Conservation (phyloP, 345 rosid genomes). For the Abelmoschus esculentus region DNA sequence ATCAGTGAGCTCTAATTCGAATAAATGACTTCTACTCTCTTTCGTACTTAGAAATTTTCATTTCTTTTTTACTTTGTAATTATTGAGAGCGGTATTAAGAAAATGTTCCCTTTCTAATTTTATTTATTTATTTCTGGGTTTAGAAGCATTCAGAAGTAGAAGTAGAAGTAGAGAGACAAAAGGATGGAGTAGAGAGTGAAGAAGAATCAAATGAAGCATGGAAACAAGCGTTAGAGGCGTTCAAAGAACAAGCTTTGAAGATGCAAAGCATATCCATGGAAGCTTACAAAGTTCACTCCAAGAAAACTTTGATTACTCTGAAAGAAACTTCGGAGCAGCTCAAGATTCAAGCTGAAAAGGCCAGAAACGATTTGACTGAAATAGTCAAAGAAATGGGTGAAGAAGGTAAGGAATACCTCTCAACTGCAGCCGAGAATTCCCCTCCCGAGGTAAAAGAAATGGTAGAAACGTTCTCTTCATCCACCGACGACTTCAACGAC, state of each 20-base stretch:
- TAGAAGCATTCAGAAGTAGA: slow-evolving; percentile 54
- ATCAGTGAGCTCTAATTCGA: slow-evolving; percentile 30
- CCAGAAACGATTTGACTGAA: slow-evolving; percentile 48
- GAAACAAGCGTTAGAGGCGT: slow-evolving; percentile 62
- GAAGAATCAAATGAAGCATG: slow-evolving; percentile 79
- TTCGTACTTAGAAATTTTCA: too few relatives aligned
- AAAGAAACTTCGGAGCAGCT: slow-evolving; percentile 65
- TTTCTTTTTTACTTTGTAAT: neutral
- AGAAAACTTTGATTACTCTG: slow-evolving; percentile 48
- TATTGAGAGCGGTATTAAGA: neutral
- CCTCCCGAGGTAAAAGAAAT: slow-evolving; percentile 86
- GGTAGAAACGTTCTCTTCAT: slow-evolving; percentile 49
- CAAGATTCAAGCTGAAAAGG: slow-evolving; percentile 73
- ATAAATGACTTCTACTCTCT: neutral
- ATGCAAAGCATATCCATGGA: slow-evolving; percentile 69
- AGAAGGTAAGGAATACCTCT: slow-evolving; percentile 60
- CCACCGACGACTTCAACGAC: slow-evolving; percentile 54
- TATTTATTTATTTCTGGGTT: neutral
- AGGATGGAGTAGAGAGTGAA: slow-evolving; percentile 25
- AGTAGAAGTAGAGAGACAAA: slow-evolving; percentile 56
- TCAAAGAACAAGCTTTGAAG: slow-evolving; percentile 74
- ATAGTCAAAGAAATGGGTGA: slow-evolving; percentile 61
- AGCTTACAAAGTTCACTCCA: slow-evolving; percentile 60
- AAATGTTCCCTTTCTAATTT: neutral
- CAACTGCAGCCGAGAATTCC: slow-evolving; percentile 58